Base-by-base conservation (phyloP, 768 basidiomycete species). In the Austroboletus eburneus region DNA sequence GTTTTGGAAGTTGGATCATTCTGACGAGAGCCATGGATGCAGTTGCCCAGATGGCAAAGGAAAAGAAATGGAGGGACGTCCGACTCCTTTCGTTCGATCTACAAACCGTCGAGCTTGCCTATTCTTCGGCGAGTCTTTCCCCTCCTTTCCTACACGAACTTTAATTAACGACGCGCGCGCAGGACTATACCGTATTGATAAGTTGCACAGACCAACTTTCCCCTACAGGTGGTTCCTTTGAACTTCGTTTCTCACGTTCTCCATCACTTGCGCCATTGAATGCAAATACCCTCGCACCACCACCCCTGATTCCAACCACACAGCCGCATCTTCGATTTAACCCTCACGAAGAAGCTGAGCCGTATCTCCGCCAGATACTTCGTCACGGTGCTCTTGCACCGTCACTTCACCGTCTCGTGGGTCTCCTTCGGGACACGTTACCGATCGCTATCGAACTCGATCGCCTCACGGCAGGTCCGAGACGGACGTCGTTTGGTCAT, bases 81-180 rank as follows among this genome's bases (percentile, higher is more conserved):
- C 78, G 79, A n/a, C 69, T 95, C 42, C 74, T 93, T 48, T 91
- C 88, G 4, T 95, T 95, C 64, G 91, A 95, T 64, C 69, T 95
- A 14, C 91, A 91, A 57, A 91, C 90, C 0, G 91, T 93, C n/a
- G 85, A 92, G 57, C 87, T 95, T 59, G 80, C 81, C 2, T 94
- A 94, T 61, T 78, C 85, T 9, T 68, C 68, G 43, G 87, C 81
- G 61, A 51, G 70, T 49, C 37, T 14, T 33, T 32, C 29, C 35
- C 43, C 8, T 51, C 6, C 3, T 27, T 9, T 35, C 39, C 9
- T 16, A 2, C 9, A 5, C 34, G 23, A 35, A 9, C 9, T 14
- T 24, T 50, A 18, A 54, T 25, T 4, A 22, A 5, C 16, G 21
- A 36, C 24, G 7, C 9, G 13, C 6, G 12, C 25, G 25, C 45